Conservation (phyloP, 176 grass and related monocot species). For the Aegilops tauschii region DNA sequence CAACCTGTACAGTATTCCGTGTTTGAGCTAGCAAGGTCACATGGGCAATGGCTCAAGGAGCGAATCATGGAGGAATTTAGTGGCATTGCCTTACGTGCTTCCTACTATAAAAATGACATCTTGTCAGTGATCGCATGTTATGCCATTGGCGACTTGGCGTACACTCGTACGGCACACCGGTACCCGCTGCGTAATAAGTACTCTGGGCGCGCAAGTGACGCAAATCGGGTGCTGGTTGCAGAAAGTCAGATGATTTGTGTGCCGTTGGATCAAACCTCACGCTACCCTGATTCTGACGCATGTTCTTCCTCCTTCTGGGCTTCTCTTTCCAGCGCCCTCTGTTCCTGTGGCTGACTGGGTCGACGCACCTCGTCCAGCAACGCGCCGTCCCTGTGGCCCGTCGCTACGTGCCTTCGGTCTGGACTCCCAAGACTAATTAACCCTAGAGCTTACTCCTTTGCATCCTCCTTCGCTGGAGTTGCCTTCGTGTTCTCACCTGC, state of each 20-base stretch:
- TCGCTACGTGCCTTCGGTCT: not conserved
- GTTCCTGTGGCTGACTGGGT: not conserved
- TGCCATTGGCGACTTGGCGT: slow-evolving; percentile 14
- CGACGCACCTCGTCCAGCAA: not conserved
- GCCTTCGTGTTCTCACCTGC: too few species aligned
- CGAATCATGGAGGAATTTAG: slow-evolving; percentile 17
- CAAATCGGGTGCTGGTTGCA: not conserved
- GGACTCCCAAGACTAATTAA: not conserved
- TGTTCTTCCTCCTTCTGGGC: not conserved
- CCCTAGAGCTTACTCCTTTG: too few species aligned
- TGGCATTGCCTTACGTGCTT: slow-evolving; percentile 13
- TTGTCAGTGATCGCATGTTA: slow-evolving; percentile 22
- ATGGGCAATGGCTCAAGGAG: slow-evolving; percentile 29
- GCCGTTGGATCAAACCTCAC: not conserved
- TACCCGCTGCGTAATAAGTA: not conserved
- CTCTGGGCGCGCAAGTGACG: not conserved
- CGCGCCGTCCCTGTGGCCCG: not conserved
- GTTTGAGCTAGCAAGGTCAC: slow-evolving; percentile 29
- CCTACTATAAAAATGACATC: slow-evolving; percentile 16
- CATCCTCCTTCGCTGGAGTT: too few species aligned
- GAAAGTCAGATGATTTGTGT: not conserved
- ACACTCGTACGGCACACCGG: slow-evolving; percentile 20
- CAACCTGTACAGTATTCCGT: not conserved
- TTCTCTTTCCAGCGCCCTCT: not conserved
- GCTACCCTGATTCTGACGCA: not conserved